Conservation (phyloP, 2,329 filamentous ascomycete species). For the Amauroascus verrucosus region DNA sequence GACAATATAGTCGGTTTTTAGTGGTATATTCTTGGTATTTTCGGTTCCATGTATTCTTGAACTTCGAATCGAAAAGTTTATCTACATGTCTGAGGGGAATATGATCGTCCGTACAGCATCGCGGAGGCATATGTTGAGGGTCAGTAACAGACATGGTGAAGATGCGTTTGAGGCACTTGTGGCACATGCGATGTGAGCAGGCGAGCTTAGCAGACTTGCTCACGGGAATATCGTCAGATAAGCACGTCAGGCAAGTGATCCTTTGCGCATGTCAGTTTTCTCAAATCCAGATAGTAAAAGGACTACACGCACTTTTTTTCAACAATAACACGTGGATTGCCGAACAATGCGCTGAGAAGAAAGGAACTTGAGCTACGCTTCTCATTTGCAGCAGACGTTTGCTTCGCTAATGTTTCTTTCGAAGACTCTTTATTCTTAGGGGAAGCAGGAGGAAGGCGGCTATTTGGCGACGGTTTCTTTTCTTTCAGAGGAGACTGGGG, state of each 20-base stretch:
- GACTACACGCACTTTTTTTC: constrained; percentile 14
- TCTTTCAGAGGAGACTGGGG: background rate
- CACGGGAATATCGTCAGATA: constrained; percentile 54
- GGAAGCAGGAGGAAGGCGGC: background rate
- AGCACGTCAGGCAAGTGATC: constrained; percentile 62
- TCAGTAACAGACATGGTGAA: constrained; percentile 69
- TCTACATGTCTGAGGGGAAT: constrained; percentile 71
- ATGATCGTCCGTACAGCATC: constrained; percentile 62
- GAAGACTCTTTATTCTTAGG: background rate
- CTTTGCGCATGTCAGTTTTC: constrained; percentile 33
- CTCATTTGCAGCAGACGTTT: background rate
- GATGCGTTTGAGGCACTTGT: constrained; percentile 60
- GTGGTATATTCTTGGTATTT: constrained; percentile 70
- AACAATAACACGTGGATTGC: constrained; percentile 4
- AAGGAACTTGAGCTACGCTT: constrained; percentile 11
- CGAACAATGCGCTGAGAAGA: constrained; percentile 6
- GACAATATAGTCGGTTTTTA: constrained; percentile 67
- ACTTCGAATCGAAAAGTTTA: constrained; percentile 58
- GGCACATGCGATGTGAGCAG: constrained; percentile 75
- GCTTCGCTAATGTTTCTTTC: constrained; percentile 3
- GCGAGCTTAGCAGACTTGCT: constrained; percentile 59
- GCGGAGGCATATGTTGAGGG: constrained; percentile 72
- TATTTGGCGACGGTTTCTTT: background rate
- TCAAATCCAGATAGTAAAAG: background rate
- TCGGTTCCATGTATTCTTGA: constrained; percentile 70